Base-by-base conservation (phyloP, 352 stramenopile genomes). In the Phytophthora hybrid region DNA sequence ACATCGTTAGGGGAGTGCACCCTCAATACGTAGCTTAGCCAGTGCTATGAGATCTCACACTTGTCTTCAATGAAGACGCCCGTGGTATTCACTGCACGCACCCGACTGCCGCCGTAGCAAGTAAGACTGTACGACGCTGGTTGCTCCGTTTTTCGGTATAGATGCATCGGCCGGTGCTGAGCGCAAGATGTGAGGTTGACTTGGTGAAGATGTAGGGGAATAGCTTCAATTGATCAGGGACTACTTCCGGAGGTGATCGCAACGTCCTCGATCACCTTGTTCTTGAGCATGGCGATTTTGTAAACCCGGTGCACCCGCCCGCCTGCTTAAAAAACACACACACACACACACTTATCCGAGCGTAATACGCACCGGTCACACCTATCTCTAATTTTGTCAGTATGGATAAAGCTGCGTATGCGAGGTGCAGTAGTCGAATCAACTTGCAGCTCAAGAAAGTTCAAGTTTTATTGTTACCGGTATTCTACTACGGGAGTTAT, bases 201-300 rank as follows among this genome's bases (percentile, higher is more conserved):
- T 65, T 76, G 9, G 66, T 69, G 21, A 77, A 79, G 49, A 58
- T 76, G 46, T 65, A 68, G 5, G 73, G 73, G 21, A 77, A 79
- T 9, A 79, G 32, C 5, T 63, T 71, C 31, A 79, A 49, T 8
- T 61, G 5, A 6, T 77, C 70, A 11, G 64, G 64, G 46, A 74
- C 59, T 2, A 63, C 23, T 13, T 29, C 23, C 14, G 4, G 51
- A 72, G 3, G 70, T 75, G 6, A 76, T 57, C 3, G 61, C 60
- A 3, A 58, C 32, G 6, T 46, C 46, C 13, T 65, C 59, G 5
- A 78, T 59, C 0, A 57, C 4, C n/a, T 65, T 66, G 39, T 73
- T 60, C 66, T 76, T 73, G 49, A 78, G 61, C 31, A 76, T 66
- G 18, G 29, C 61, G 13, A 69, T 73, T 26, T 72, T 68, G 39